A percentile compares a stretch with the other conserved stretches of the same genome.
phyloP scores from a whole-genome alignment of 2,329 filamentous ascomycete species.

The Fusarium sp. region DNA sequence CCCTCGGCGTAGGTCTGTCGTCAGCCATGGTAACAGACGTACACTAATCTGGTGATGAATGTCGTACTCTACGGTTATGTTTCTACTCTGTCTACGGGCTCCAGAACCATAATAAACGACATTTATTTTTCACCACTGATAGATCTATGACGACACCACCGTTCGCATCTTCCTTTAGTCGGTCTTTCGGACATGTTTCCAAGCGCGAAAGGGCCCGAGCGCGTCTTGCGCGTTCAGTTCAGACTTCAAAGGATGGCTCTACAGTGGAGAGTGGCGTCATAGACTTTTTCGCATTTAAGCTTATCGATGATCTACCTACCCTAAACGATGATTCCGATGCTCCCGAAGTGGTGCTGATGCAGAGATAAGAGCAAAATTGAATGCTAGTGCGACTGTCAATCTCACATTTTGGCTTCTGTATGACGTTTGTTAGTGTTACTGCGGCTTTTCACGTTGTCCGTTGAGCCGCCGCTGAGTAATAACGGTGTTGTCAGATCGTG shows the following conservation, averaged over 20 bases:
- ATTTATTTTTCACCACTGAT: not conserved
- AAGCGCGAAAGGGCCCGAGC: slow-evolving; percentile 20
- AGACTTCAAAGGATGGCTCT: not conserved
- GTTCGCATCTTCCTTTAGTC: slow-evolving; percentile 3
- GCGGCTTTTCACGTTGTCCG: slow-evolving; percentile 20
- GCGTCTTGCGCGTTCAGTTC: not conserved
- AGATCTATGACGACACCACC: slow-evolving; percentile 38
- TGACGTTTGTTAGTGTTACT: slow-evolving; percentile 4
- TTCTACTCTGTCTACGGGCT: not conserved
- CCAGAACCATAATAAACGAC: slow-evolving; percentile 11
- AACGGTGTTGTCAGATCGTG: not conserved
- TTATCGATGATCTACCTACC: slow-evolving; percentile 14
- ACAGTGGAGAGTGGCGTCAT: slow-evolving; percentile 34
- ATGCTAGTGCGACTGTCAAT: not conserved
- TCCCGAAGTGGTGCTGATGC: not conserved
- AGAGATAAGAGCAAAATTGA: not conserved
- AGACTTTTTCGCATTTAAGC: slow-evolving; percentile 22
- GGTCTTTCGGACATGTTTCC: slow-evolving; percentile 36
- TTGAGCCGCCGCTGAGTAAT: not conserved
- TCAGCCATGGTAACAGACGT: slow-evolving; percentile 34
- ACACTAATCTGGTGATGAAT: not conserved
- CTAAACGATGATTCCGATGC: not conserved
- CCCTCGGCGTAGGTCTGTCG: slow-evolving; percentile 42
- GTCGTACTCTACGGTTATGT: not conserved
- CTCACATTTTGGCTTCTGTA: not conserved